These are phyloP conservation scores for Ustilago curta DNA, from an alignment of 1,284 basidiomycete species.

Conservation along the genomic window DNA sequence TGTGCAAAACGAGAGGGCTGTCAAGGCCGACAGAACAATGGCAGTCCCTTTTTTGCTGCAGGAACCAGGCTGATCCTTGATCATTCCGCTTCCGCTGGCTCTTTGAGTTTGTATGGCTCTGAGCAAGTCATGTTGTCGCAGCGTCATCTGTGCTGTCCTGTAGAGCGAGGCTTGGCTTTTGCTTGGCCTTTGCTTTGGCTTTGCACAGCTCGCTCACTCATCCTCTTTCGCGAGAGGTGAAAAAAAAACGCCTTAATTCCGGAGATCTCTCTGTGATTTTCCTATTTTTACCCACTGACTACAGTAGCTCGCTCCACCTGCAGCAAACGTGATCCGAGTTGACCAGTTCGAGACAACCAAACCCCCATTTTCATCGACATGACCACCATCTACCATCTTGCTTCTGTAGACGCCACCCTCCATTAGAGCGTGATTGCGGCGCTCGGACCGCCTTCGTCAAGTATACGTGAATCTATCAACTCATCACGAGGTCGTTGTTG, in stretches of 20 bases:
- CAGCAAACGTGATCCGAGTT: not conserved
- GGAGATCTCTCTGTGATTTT: not conserved
- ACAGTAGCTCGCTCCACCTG: not conserved
- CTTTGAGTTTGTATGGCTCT: no score
- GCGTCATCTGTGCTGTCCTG: no score
- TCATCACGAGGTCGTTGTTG: no score
- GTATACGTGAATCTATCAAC: no score
- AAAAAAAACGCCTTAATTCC: conserved; percentile 10
- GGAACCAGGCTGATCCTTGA: no score
- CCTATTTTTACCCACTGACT: no score
- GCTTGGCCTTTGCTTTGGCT: not conserved
- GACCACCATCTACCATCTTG: not conserved
- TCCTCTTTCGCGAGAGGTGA: no score
- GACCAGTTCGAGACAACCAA: not conserved
- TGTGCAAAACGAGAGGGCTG: no score
- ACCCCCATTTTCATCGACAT: not conserved
- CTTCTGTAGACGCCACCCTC: not conserved
- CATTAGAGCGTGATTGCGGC: not conserved
- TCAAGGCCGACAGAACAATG: no score
- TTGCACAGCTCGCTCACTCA: not conserved
- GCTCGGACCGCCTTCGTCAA: not conserved
- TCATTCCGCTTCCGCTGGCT: no score
- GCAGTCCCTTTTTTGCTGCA: no score
- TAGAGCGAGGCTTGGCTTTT: not conserved
- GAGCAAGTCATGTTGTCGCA: no score